phyloP scores from a whole-genome alignment of 352 stramenopile genomes.

The Peronospora destructor region DNA sequence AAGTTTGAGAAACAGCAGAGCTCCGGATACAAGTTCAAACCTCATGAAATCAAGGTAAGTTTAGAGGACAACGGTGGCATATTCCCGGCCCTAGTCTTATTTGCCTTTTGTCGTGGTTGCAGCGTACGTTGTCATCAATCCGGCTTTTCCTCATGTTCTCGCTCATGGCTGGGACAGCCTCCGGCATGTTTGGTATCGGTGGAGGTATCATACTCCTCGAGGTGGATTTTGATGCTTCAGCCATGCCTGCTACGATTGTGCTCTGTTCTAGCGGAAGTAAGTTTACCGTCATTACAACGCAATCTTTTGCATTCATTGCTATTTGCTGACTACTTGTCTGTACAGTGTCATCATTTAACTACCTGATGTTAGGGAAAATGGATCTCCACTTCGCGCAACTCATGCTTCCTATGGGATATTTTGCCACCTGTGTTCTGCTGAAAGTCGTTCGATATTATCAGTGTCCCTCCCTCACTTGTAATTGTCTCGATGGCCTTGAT shows the following conservation, averaged over 20 bases:
- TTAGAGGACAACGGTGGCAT: neutral
- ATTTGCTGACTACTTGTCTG: conserved; percentile 6
- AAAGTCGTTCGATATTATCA: conserved; percentile 30
- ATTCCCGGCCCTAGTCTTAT: neutral
- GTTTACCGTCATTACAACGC: no score
- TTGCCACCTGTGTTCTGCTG: conserved; percentile 15
- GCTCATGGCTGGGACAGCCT: conserved; percentile 84
- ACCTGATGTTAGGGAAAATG: no score
- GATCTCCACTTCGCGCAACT: no score
- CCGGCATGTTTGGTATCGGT: conserved; percentile 93
- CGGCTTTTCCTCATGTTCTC: conserved; percentile 82
- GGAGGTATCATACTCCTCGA: conserved; percentile 94
- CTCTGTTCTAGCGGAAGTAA: no score
- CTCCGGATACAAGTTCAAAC: no score
- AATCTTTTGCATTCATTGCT: neutral
- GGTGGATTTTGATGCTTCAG: conserved; percentile 80
- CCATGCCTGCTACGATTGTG: conserved; percentile 24
- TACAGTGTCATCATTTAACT: neutral
- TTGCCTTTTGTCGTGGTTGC: conserved; percentile 25
- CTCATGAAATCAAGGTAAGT: conserved; percentile 21
- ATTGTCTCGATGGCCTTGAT: no score
- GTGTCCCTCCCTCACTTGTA: no score
- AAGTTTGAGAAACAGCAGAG: no score
- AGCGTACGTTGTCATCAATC: conserved; percentile 41
- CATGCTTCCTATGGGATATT: no score